Percentiles rank a stretch among this genome's conserved stretches.
Conservation (phyloP, 139 green algal genomes). For the Pycnococcus provasolii region DNA sequence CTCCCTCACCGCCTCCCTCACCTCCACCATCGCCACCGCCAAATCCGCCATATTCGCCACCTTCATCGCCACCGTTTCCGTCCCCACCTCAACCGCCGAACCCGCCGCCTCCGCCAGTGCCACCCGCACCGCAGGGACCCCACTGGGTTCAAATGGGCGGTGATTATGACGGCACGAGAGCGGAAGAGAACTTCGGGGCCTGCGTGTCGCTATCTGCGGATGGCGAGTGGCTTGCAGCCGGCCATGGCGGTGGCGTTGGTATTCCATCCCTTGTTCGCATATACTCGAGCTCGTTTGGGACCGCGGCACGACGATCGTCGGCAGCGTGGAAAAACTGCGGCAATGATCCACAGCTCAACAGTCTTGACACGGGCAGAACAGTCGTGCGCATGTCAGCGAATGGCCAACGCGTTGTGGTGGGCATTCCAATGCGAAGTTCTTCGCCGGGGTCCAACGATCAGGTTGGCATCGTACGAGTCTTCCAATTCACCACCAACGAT, state of each 20-base stretch:
- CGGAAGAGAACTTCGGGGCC: background rate
- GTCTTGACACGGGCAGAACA: background rate
- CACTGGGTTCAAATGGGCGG: background rate
- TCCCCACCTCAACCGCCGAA: no score
- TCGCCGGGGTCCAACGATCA: no score
- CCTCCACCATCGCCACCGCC: no score
- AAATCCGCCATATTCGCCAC: no score
- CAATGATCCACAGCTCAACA: background rate
- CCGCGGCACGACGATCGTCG: background rate
- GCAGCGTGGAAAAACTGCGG: background rate
- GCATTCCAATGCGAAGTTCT: no score
- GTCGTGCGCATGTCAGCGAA: background rate
- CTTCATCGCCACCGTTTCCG: no score
- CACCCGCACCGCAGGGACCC: no score
- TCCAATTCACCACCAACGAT: no score
- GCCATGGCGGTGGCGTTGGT: background rate
- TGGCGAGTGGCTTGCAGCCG: background rate
- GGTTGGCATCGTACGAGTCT: no score
- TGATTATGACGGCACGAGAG: background rate
- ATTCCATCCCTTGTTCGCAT: background rate
- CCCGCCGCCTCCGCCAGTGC: no score
- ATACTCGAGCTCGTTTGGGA: background rate
- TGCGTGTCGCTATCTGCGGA: background rate
- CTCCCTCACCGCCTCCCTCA: no score
- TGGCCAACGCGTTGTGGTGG: background rate